Base-by-base conservation (phyloP, 176 grass and related monocot genomes). In the Canna indica region DNA sequence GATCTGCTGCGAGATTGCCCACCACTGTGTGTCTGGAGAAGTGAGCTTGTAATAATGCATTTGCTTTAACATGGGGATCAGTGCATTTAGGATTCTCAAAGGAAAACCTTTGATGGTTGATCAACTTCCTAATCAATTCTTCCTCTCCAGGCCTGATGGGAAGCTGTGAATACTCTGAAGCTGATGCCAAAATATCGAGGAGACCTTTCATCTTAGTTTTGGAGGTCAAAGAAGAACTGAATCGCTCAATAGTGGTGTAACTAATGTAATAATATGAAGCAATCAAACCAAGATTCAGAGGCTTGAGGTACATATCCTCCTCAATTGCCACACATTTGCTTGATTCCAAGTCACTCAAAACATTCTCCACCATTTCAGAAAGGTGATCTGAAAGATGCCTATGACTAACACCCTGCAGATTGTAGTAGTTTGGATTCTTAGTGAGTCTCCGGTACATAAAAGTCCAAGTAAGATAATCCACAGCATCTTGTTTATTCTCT, bases 401-500 rank as follows among this genome's bases (percentile, higher is more conserved):
- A 74, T 91, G 93, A 67, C 93, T 91, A 47, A 96, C 93, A 61
- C 93, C 88, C 59, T 96, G 93, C 68, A 96, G 79, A 70, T 96
- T 96, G 73, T 96, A 91, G 83, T 89, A 96, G 82, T 91, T 96
- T 6, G 92, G 85, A 64, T 96, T 96, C 82, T 91, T 96, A 3
- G 82, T 87, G 58, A 96, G 52, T 77, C 93, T 78, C 39, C 88
- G 74, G 54, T 96, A 96, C 88, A 91, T 91, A 72, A 96, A 96
- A 63, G 83, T 96, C 93, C 93, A 96, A 3, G 93, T 96, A n/a
- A 96, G 88, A 52, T 91, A 96, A 83, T 96, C 93, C 57, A 96
- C 93, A 32, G 93, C 93, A 77, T 91, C 93, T 85, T 96, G 93
- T 74, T 96, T 96, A 73, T 91, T 96, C 73, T 96, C 92, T 47